Percentiles rank a stretch among this genome's conserved stretches.
These are phyloP conservation scores for Vanrija sp. DNA, from an alignment of 1,284 basidiomycete genomes.

Conservation along the genomic window DNA sequence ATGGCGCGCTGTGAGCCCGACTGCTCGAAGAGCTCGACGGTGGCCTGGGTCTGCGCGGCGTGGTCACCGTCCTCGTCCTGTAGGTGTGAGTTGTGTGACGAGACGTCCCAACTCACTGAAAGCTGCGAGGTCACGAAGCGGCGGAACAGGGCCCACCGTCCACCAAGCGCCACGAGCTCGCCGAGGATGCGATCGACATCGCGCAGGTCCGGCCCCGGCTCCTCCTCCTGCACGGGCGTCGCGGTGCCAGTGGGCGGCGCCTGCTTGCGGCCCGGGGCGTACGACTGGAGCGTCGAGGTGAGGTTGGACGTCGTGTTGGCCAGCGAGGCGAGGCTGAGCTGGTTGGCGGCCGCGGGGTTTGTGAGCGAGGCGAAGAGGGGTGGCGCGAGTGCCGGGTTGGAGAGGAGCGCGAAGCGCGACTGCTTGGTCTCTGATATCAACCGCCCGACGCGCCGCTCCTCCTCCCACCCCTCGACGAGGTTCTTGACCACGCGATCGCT, in stretches of 20 bases:
- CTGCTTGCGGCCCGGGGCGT: slow-evolving; percentile 41
- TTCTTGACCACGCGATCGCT: slow-evolving; percentile 76
- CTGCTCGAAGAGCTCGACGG: slow-evolving; percentile 37
- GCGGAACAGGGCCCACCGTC: slow-evolving; percentile 86
- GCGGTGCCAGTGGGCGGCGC: slow-evolving; percentile 34
- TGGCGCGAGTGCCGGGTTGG: slow-evolving; percentile 34
- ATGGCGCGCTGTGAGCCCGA: slow-evolving; percentile 59
- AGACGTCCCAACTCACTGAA: no score
- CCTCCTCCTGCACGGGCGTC: slow-evolving; percentile 54
- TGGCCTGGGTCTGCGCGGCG: slow-evolving; percentile 4
- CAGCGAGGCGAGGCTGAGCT: slow-evolving; percentile 35
- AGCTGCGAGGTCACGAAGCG: slow-evolving; percentile 72
- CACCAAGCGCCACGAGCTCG: slow-evolving; percentile 82
- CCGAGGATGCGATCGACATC: slow-evolving; percentile 85
- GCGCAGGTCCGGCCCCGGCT: slow-evolving; percentile 64
- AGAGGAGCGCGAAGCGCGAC: slow-evolving; percentile 40
- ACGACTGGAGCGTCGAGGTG: slow-evolving; percentile 46
- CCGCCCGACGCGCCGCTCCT: slow-evolving; percentile 61
- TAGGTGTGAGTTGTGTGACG: neutral
- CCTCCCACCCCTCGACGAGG: slow-evolving; percentile 81
- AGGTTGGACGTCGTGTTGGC: slow-evolving; percentile 49
- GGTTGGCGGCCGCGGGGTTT: slow-evolving; percentile 15
- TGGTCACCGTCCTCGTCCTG: slow-evolving; percentile 26
- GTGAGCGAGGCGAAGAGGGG: slow-evolving; percentile 32
- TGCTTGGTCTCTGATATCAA: slow-evolving; percentile 48